Evolutionary conservation across 441 rosid species (phyloP), one percentile per base, ranked within the genome.

Genomic region (Brassica hybrid): DNA sequence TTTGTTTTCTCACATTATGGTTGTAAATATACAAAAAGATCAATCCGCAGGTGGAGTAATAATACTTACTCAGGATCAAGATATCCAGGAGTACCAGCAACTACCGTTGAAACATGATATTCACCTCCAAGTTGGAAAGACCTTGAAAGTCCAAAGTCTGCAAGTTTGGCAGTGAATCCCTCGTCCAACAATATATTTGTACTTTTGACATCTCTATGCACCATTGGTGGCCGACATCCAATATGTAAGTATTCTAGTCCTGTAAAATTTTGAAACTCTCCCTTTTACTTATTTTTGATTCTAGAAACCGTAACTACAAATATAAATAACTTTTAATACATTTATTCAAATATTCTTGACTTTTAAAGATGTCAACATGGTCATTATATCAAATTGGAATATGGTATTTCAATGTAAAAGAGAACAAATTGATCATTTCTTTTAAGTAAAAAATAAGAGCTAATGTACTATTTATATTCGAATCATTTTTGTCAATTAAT

Each of bases 61-160:
- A 17, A 16, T 38, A 43, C 78, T 59, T 80, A 82, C 86, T 83
- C 84, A 1, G 85, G 86, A n/a, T 83, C 86, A 30, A 85, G 78
- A 48, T 81, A 85, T 4, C 84, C 83, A 6, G 76, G 81, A 0
- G 85, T 79, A 4, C 85, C 85, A 50, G 84, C 80, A 69, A 83
- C 67, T 4, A 57, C 34, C 0, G 86, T 80, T 0, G 74, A 75
- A 3, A 75, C 23, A 43, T 80, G 69, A 21, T 34, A 48, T 11
- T 50, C 74, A 27, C 38, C 69, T 34, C 77, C 82, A 6, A 54
- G n/a, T 7, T 80, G 79, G n/a, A 75, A 75, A 18, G 52, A 23
- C 45, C 74, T 75, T n/a, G 88, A 83, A 9, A 83, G 76, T 1
- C 86, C 88, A 1, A 85, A 85, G 78, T 85, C 82, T 0, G 83